Evolutionary conservation across 495 filamentous ascomycete species (phyloP), one percentile per base, ranked within the genome.

Genomic region (Annulohypoxylon moriforme): DNA sequence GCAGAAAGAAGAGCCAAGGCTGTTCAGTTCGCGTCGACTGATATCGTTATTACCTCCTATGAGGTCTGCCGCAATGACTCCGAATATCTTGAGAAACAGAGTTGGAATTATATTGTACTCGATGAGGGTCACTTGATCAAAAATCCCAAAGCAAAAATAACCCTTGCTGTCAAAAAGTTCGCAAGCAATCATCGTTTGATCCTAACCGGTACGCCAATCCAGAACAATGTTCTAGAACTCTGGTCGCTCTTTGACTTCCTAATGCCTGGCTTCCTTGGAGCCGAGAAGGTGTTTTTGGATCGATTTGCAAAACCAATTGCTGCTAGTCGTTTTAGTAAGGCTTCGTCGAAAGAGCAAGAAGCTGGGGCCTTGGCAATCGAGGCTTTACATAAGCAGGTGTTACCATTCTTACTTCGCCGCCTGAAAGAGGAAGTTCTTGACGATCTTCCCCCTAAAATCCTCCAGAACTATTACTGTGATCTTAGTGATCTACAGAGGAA

Each of bases 381-480:
- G 78, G 96, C 96, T 24, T 78, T 99, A 49, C 96, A 99, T 81
- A 99, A 99, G 77, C 96, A 99, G 79, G 96, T 98, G 18, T 84
- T 99, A 31, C 96, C 96, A 9, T 99, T 99, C 89, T 84, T 99
- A 53, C 90, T 99, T 20, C 94, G 96, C 55, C 94, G 96, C 74
- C 86, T 99, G 75, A 99, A 99, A 82, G 96, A 99, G 81, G 96
- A 99, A 78, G 96, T 99, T 7, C 85, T 99, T 47, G 92, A 98
- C 71, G 96, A 99, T 72, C 86, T 99, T 46, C 96, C 96, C 4
- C 96, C 96, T 11, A 99, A 99, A 88, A 99, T 99, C 75, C 87
- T 99, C 18, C 96, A 99, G 75, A 99, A 99, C 79, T 99, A 99
- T 84, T 99, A 99, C 83, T 99, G 96, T 79, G 96, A 99, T 78